Evolutionary conservation across 176 grass and related monocot species (phyloP).

Genomic region (Typha latifolia): DNA sequence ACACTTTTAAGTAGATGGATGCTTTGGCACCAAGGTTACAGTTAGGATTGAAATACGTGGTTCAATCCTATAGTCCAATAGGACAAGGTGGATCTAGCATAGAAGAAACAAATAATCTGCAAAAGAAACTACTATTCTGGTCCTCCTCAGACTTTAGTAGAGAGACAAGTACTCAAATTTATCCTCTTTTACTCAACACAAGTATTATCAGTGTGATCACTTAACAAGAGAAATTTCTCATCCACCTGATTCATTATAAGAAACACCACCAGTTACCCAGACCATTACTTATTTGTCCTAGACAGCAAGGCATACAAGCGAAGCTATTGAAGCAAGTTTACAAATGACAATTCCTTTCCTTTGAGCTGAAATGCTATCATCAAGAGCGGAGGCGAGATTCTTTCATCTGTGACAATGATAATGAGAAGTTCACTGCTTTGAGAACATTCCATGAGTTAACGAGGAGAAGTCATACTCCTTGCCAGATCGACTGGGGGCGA

Average conservation of each 20-base stretch:
- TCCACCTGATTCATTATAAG: slow-evolving; percentile 20
- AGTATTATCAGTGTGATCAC: neutral
- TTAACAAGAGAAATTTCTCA: slow-evolving; percentile 17
- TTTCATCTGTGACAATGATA: neutral
- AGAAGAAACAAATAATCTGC: slow-evolving; percentile 24
- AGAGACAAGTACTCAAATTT: too few relatives aligned
- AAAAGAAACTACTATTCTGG: too few relatives aligned
- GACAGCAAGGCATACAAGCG: slow-evolving; percentile 23
- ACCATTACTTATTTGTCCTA: slow-evolving; percentile 20
- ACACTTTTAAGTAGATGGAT: too few relatives aligned
- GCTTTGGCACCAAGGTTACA: too few relatives aligned
- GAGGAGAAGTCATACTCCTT: slow-evolving; percentile 89
- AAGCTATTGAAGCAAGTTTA: neutral
- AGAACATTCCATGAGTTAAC: slow-evolving; percentile 80
- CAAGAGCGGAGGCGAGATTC: too few relatives aligned
- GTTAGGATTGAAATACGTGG: too few relatives aligned
- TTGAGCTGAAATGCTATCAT: neutral
- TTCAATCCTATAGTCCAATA: too few relatives aligned
- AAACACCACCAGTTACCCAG: slow-evolving; percentile 33
- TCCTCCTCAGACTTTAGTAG: too few relatives aligned
- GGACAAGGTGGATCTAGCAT: too few relatives aligned
- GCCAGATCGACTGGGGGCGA: slow-evolving; percentile 43
- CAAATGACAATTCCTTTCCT: neutral
- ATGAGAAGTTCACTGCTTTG: slow-evolving; percentile 42
- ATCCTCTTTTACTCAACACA: too few relatives aligned